Evolutionary conservation across 2,329 filamentous ascomycete species (phyloP), one percentile per base, ranked within the genome.

Genomic region (Camillea tinctor): DNA sequence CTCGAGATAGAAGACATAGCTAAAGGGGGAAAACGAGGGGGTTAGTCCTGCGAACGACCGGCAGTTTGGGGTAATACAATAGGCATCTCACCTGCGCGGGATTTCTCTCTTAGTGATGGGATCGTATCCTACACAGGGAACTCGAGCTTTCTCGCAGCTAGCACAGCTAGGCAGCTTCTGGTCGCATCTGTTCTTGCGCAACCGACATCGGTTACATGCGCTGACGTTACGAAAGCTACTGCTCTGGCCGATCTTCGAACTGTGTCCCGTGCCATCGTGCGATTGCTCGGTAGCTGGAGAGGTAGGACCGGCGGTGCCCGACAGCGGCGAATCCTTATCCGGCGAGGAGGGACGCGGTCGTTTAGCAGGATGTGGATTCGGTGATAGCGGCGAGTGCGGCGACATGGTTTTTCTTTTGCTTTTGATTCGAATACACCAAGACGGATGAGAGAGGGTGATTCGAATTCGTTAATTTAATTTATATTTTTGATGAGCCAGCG

Each of bases 101-200:
- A 98, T 97, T 77, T 97, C 93, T 72, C 91, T 88, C 81, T 97
- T 97, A 22, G 92, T 96, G 71, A 97, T 97, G 36, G 94, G 93
- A 73, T 98, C 94, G 75, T 97, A 97, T 64, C 94, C 94, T 55
- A 97, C 92, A 74, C 95, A 98, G 66, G 91, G 89, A 52, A 96
- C 91, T 60, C 86, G 85, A n/a, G 91, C 93, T 79, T 97, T 97
- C 74, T 93, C 92, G 77, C 94, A 98, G 68, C 91, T 92, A 50
- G 91, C 89, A 75, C 94, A 98, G 69, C 91, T 92, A 8, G 94
- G 94, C 63, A 98, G 83, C 66, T 90, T 89, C 81, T 97, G 94
- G 76, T 98, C 94, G 77, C 94, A 98, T 56, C 93, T 85, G 74
- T 97, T 98, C 81, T 98, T 98, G 71, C 94, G 86, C 74, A 96